A percentile compares a stretch with the other conserved stretches of the same genome.
These are phyloP conservation scores for Barbatosphaeria neglecta DNA, from an alignment of 495 filamentous ascomycete genomes.

Conservation along the genomic window DNA sequence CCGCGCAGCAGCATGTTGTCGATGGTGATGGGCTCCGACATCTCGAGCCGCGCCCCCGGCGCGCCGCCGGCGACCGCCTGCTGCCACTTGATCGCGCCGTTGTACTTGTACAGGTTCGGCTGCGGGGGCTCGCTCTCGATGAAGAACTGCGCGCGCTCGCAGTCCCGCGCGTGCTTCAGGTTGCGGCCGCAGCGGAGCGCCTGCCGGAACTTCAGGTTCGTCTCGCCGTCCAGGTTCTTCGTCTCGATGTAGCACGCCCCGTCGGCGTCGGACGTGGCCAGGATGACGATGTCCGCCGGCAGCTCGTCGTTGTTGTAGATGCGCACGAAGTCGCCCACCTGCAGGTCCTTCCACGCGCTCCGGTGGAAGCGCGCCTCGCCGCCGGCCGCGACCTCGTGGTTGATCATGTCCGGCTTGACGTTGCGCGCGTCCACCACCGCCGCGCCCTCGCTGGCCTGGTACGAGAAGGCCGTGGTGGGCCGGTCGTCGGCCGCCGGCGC, in stretches of 20 bases:
- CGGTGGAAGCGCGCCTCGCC: conserved; percentile 67
- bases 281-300: conserved; percentile 85
- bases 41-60: conserved; percentile 49
- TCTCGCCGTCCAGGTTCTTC: conserved; percentile 96
- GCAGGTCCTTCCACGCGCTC: conserved; percentile 89
- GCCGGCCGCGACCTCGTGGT: conserved; percentile 25
- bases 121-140: conserved; percentile 91
- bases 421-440: conserved; percentile 30
- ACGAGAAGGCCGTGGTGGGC: conserved; percentile 21
- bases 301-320: conserved; percentile 95
- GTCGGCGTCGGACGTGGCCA: conserved; percentile 92
- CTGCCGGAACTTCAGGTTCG: conserved; percentile 91
- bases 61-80: conserved; percentile 54
- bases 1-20: conserved; percentile 92
- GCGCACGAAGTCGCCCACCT: conserved; percentile 93
- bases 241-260: conserved; percentile 97
- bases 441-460: conserved; percentile 57
- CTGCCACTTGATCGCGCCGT: conserved; percentile 74
- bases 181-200: conserved; percentile 75
- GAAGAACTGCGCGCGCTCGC: conserved; percentile 73
- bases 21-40: conserved; percentile 88
- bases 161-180: conserved; percentile 83
- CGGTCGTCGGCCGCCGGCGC: conserved; percentile 20
- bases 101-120: conserved; percentile 88
- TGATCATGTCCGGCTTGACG: conserved; percentile 36